Conservation (phyloP, 495 filamentous ascomycete genomes). For the Neurospora sp. region DNA sequence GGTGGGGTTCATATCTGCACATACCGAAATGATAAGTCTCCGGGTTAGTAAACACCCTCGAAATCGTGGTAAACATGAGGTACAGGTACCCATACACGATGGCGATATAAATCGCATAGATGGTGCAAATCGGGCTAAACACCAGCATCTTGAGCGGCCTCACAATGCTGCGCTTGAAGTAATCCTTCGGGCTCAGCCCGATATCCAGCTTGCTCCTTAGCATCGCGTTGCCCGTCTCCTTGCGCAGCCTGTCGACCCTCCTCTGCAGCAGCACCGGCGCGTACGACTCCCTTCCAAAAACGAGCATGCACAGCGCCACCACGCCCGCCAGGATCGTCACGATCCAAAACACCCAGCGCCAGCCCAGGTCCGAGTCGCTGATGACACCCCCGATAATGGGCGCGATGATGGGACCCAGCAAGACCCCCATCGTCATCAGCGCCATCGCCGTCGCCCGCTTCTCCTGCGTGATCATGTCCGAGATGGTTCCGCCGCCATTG, state of each 20-base stretch:
- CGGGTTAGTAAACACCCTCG: conserved; percentile 38
- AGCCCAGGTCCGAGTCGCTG: conserved; percentile 33
- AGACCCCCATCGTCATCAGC: conserved; percentile 38
- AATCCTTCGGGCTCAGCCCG: conserved; percentile 31
- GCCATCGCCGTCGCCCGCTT: conserved; percentile 42
- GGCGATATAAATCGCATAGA: conserved; percentile 60
- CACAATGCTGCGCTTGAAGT: conserved; percentile 31
- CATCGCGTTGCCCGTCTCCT: conserved; percentile 34
- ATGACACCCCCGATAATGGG: conserved; percentile 47
- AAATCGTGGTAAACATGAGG: conserved; percentile 61
- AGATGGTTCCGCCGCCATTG: conserved; percentile 49
- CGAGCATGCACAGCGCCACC: conserved; percentile 24
- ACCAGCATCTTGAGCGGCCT: conserved; percentile 43
- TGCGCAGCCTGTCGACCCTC: conserved; percentile 40
- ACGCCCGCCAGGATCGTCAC: conserved; percentile 25
- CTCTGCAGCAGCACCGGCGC: conserved; percentile 46
- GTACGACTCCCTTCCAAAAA: conserved; percentile 54
- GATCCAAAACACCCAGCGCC: conserved; percentile 61
- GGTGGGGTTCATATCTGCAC: background rate
- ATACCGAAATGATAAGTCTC: background rate
- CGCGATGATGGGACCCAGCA: conserved; percentile 44
- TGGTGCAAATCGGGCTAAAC: conserved; percentile 50
- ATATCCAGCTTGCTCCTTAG: conserved; percentile 42
- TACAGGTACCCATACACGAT: conserved; percentile 68
- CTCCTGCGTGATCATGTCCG: conserved; percentile 47